Percentiles rank a stretch among this genome's conserved stretches.
phyloP scores from a whole-genome alignment of 495 filamentous ascomycete species.

The Lophium mytilinum region DNA sequence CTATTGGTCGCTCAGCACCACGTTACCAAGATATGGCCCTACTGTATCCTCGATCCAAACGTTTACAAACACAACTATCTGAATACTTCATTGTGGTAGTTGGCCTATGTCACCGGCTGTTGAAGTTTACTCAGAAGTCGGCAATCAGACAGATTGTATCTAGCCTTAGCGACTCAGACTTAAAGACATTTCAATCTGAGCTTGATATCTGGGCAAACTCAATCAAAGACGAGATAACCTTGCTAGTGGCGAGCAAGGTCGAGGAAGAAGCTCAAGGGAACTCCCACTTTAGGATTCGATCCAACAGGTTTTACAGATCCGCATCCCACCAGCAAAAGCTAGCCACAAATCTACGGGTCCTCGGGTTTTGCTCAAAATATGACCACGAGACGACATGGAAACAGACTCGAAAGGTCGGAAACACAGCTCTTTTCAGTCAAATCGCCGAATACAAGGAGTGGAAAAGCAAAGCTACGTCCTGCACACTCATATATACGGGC shows the following conservation, averaged over 20 bases:
- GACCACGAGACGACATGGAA: constrained; percentile 39
- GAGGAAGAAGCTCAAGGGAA: constrained; percentile 32
- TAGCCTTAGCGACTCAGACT: constrained; percentile 26
- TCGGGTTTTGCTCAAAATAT: constrained; percentile 37
- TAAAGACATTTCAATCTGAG: constrained; percentile 32
- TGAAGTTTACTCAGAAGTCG: constrained; percentile 34
- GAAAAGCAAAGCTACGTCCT: constrained; percentile 27
- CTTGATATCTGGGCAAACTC: constrained; percentile 33
- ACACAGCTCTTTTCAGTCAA: constrained; percentile 27
- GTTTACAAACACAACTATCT: constrained; percentile 33
- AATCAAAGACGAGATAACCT: constrained; percentile 35
- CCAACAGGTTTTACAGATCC: constrained; percentile 21
- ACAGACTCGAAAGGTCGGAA: constrained; percentile 37
- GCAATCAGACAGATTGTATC: constrained; percentile 30
- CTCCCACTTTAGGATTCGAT: constrained; percentile 26
- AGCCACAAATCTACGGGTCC: constrained; percentile 19
- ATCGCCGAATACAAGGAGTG: constrained; percentile 32
- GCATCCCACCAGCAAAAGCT: constrained; percentile 25
- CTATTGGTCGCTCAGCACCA: constrained; percentile 34
- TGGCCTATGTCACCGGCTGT: constrained; percentile 34
- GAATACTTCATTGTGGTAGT: constrained; percentile 42
- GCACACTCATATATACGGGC: constrained; percentile 34
- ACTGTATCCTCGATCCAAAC: constrained; percentile 36
- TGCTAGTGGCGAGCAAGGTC: constrained; percentile 29
- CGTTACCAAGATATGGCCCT: constrained; percentile 37